Conservation (phyloP, 139 green algal genomes). For the Chlorella sorokiniana region DNA sequence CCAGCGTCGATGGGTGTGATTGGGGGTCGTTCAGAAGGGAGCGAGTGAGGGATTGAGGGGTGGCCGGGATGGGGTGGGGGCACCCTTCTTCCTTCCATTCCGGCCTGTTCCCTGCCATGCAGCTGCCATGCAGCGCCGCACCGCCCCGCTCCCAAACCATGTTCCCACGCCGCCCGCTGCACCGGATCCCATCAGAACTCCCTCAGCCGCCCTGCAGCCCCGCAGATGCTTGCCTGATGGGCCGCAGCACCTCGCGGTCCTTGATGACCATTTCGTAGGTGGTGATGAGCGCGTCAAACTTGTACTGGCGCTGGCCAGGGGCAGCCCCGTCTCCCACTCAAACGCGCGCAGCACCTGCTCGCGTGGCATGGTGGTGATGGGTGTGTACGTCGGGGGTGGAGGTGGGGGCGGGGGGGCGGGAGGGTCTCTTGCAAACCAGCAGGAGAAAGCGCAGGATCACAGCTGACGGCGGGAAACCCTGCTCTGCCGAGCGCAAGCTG, state of each 20-base stretch:
- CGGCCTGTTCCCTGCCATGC: too few species aligned
- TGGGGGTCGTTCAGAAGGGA: too few species aligned
- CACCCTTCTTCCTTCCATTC: too few species aligned
- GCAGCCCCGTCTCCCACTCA: constrained; percentile 54
- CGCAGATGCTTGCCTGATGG: background rate
- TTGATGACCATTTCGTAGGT: constrained; percentile 94
- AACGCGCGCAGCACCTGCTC: constrained; percentile 63
- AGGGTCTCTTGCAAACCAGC: too few species aligned
- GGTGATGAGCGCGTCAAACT: constrained; percentile 86
- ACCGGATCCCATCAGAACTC: too few species aligned
- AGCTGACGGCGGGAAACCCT: too few species aligned
- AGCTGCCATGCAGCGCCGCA: background rate
- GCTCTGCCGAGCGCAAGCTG: too few species aligned
- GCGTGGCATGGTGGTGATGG: background rate
- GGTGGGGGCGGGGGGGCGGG: background rate
- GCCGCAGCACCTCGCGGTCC: constrained; percentile 67
- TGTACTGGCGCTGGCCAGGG: constrained; percentile 33
- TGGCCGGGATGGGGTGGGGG: too few species aligned
- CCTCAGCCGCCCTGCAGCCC: too few species aligned
- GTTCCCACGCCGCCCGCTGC: background rate
- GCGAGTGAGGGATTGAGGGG: too few species aligned
- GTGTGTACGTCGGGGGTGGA: too few species aligned
- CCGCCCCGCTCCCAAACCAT: background rate
- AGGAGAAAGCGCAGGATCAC: too few species aligned
- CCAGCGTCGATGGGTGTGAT: background rate